These are phyloP conservation scores for Penicillium daleae DNA, from an alignment of 495 filamentous ascomycete species.

Conservation along the genomic window DNA sequence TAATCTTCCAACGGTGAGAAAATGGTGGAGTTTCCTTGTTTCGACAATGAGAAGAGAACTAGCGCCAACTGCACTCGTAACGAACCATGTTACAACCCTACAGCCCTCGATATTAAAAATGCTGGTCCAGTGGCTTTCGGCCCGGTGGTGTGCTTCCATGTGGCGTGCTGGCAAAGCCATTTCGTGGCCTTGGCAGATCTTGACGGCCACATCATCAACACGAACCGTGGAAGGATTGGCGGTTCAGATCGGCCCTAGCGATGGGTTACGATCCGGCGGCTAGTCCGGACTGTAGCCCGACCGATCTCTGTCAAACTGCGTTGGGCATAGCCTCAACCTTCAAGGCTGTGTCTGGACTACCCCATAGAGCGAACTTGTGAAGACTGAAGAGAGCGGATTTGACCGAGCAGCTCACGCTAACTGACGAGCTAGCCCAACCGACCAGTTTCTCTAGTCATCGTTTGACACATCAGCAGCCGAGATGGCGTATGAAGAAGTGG, in stretches of 20 bases:
- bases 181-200: neutral
- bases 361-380: no score
- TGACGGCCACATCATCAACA: slow-evolving; percentile 1
- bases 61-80: neutral
- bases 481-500: neutral
- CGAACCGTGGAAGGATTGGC: slow-evolving; percentile 4
- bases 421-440: slow-evolving; percentile 1
- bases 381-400: no score
- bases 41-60: no score
- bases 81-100: no score
- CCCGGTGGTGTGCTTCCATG: slow-evolving; percentile 12
- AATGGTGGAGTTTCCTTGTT: no score
- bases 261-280: slow-evolving; percentile 1
- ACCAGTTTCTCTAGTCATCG: slow-evolving; percentile 3
- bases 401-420: no score
- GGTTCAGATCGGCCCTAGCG: neutral
- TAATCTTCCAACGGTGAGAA: no score
- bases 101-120: neutral
- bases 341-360: no score
- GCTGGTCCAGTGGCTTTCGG: slow-evolving; percentile 5
- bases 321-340: neutral
- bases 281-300: no score
- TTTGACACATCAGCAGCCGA: slow-evolving; percentile 18
- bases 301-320: no score
- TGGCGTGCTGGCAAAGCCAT: slow-evolving; percentile 1